A percentile compares a stretch with the other conserved stretches of the same genome.
These are phyloP conservation scores for Colletotrichum orbiculare DNA, from an alignment of 2,329 filamentous ascomycete species.

Conservation along the genomic window DNA sequence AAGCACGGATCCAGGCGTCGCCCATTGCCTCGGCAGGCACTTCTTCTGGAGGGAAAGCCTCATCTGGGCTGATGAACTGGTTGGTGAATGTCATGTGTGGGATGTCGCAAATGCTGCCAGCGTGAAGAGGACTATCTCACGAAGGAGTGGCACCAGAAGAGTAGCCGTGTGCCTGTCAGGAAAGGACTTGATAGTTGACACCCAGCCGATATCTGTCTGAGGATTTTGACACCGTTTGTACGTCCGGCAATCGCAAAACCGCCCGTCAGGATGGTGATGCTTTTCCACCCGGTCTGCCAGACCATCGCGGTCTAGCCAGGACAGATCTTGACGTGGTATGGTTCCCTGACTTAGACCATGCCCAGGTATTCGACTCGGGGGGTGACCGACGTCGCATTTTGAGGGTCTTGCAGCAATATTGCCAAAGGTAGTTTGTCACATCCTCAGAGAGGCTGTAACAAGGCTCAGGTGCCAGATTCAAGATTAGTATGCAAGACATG, in stretches of 20 bases:
- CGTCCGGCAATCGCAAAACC: conserved; percentile 36
- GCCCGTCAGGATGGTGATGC: conserved; percentile 29
- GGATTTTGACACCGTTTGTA: conserved; percentile 32
- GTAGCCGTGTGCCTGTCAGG: conserved; percentile 70
- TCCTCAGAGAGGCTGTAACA: not conserved
- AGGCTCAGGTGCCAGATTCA: no score
- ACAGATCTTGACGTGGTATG: conserved; percentile 67
- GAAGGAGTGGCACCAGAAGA: conserved; percentile 42
- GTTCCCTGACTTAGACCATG: conserved; percentile 72
- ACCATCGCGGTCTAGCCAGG: conserved; percentile 18
- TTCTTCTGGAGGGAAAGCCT: conserved; percentile 77
- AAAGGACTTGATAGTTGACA: conserved; percentile 74
- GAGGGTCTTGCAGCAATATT: conserved; percentile 15
- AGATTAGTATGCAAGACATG: no score
- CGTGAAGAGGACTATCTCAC: conserved; percentile 14
- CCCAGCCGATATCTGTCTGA: conserved; percentile 63
- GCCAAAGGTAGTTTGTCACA: conserved; percentile 1
- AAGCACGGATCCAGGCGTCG: conserved; percentile 73
- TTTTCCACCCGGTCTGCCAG: conserved; percentile 4
- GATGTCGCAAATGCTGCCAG: conserved; percentile 12
- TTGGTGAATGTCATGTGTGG: conserved; percentile 37
- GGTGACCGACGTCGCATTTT: conserved; percentile 44
- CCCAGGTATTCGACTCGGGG: conserved; percentile 66
- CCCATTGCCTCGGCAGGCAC: conserved; percentile 70
- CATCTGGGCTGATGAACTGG: conserved; percentile 75